phyloP scores from a whole-genome alignment of 495 filamentous ascomycete genomes.

The Aspergillus funiculosus region DNA sequence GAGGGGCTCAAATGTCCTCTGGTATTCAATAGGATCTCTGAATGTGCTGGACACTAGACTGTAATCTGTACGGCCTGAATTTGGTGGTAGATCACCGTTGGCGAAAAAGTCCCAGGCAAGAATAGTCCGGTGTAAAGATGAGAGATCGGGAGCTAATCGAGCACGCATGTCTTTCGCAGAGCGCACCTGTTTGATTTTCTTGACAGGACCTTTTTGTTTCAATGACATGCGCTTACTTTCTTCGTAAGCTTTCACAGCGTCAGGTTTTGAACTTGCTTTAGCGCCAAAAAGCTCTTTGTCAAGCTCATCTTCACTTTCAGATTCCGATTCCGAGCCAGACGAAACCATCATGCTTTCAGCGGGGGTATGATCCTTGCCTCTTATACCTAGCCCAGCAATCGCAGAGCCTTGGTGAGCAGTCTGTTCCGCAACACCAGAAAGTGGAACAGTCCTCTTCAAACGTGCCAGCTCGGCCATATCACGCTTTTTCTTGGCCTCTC shows the following conservation, averaged over 20 bases:
- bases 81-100: constrained; percentile 73
- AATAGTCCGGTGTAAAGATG: constrained; percentile 74
- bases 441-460: constrained; percentile 50
- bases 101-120: constrained; percentile 94
- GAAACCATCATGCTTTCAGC: constrained; percentile 85
- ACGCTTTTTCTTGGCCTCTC: constrained; percentile 65
- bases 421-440: constrained; percentile 50
- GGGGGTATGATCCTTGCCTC: constrained; percentile 72
- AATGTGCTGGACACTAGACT: constrained; percentile 70
- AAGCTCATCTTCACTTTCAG: constrained; percentile 63
- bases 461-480: constrained; percentile 62
- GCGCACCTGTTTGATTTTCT: constrained; percentile 68
- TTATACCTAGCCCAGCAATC: constrained; percentile 65
- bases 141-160: constrained; percentile 81
- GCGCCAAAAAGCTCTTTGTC: constrained; percentile 57
- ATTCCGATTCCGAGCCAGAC: constrained; percentile 64
- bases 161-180: constrained; percentile 91
- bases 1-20: constrained; percentile 83
- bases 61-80: constrained; percentile 60
- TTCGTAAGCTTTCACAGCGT: constrained; percentile 48
- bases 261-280: constrained; percentile 36
- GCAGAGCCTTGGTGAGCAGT: constrained; percentile 72
- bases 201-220: constrained; percentile 63
- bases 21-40: constrained; percentile 67
- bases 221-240: constrained; percentile 49